These are phyloP conservation scores for Talaromyces piceae DNA, from an alignment of 2,329 filamentous ascomycete genomes.

Conservation along the genomic window DNA sequence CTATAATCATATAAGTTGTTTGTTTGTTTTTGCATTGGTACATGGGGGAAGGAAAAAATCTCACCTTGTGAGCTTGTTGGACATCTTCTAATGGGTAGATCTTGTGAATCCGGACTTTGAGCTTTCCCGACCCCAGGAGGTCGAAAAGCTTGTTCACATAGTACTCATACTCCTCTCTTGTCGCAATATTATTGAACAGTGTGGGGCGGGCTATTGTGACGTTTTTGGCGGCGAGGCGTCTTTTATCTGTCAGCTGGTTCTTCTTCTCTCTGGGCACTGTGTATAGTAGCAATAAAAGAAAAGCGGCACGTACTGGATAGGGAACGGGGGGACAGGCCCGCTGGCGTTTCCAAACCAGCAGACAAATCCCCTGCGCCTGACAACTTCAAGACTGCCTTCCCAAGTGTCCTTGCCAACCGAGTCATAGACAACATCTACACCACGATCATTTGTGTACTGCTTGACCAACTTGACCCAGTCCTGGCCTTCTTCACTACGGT, in stretches of 20 bases:
- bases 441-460: constrained; percentile 69
- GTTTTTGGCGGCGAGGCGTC: constrained; percentile 56
- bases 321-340: constrained; percentile 66
- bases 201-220: constrained; percentile 67
- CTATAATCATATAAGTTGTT: constrained; percentile 18
- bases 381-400: constrained; percentile 64
- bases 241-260: constrained; percentile 9
- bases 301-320: constrained; percentile 46
- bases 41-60: constrained; percentile 6
- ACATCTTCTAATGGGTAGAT: constrained; percentile 69
- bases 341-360: constrained; percentile 76
- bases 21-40: constrained; percentile 3
- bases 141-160: constrained; percentile 64
- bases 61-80: constrained; percentile 57
- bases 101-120: constrained; percentile 68
- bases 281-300: not conserved
- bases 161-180: constrained; percentile 61
- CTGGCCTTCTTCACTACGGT: constrained; percentile 75
- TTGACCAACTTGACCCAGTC: constrained; percentile 75
- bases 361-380: constrained; percentile 69
- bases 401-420: constrained; percentile 81
- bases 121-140: constrained; percentile 59
- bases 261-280: not conserved
- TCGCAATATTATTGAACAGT: constrained; percentile 62
- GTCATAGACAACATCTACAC: constrained; percentile 74